Conservation (phyloP, 768 basidiomycete genomes). For the Heimioporus sp. region DNA sequence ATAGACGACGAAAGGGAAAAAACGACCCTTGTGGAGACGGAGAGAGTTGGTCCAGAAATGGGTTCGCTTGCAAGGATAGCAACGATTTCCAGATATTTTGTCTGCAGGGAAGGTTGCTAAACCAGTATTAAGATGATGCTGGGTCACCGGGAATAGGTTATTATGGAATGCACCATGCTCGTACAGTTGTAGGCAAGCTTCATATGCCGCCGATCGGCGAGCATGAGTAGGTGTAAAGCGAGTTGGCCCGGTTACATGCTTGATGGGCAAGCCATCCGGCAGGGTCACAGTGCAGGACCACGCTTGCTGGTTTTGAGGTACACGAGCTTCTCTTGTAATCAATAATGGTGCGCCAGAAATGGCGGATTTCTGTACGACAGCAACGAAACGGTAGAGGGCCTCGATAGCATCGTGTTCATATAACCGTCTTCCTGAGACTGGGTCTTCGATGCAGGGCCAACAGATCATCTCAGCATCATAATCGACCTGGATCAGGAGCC, state of each 20-base stretch:
- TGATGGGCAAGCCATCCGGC: constrained; percentile 40
- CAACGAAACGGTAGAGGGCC: constrained; percentile 52
- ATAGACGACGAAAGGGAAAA: constrained; percentile 41
- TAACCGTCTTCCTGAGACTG: constrained; percentile 59
- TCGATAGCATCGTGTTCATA: constrained; percentile 55
- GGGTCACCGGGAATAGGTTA: constrained; percentile 36
- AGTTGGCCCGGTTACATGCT: constrained; percentile 43
- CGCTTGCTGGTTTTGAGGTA: constrained; percentile 14
- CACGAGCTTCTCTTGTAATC: constrained; percentile 20
- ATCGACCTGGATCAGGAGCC: constrained; percentile 45
- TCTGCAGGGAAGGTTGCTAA: constrained; percentile 17
- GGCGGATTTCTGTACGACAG: constrained; percentile 17
- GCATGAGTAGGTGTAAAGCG: constrained; percentile 50
- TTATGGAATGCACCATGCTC: constrained; percentile 51
- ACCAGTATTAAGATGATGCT: background rate
- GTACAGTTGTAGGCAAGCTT: constrained; percentile 50
- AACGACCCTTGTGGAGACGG: constrained; percentile 18
- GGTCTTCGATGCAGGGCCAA: constrained; percentile 50
- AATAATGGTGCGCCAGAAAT: constrained; percentile 16
- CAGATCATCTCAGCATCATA: constrained; percentile 35
- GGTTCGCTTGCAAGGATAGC: constrained; percentile 59
- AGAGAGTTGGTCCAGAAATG: constrained; percentile 60
- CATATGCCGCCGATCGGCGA: constrained; percentile 57
- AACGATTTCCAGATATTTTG: constrained; percentile 43
- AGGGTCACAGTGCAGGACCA: constrained; percentile 52